These are phyloP conservation scores for Aegilops umbellulata DNA, from an alignment of 176 grass and related monocot species.

Conservation along the genomic window DNA sequence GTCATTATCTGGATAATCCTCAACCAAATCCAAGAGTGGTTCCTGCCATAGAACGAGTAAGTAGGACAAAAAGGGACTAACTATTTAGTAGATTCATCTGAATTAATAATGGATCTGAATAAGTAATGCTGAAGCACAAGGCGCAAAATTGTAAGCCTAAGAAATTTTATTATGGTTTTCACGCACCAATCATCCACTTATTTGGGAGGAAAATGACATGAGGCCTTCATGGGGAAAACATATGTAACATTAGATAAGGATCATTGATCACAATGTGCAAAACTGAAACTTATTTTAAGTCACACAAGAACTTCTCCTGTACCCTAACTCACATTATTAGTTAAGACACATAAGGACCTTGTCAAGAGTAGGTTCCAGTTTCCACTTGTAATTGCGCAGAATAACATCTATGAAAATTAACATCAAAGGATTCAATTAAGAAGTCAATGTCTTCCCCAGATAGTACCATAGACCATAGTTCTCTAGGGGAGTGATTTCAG, in stretches of 20 bases:
- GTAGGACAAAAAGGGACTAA: neutral
- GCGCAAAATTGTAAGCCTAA: neutral
- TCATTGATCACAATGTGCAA: neutral
- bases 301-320: neutral
- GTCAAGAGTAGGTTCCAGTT: neutral
- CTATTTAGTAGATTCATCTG: neutral
- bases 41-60: neutral
- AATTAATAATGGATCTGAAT: neutral
- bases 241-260: neutral
- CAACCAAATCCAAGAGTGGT: neutral
- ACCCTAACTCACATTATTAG: neutral
- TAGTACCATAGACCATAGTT: too few species aligned
- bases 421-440: neutral
- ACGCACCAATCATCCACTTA: neutral
- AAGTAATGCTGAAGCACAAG: neutral
- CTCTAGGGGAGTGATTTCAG: too few species aligned
- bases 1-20: neutral
- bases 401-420: neutral
- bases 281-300: neutral
- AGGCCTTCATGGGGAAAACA: neutral
- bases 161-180: neutral
- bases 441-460: neutral
- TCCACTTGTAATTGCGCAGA: neutral
- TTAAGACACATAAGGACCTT: neutral
- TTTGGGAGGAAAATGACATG: neutral